phyloP scores from a whole-genome alignment of 352 stramenopile species.

The Pythium diclinum region DNA sequence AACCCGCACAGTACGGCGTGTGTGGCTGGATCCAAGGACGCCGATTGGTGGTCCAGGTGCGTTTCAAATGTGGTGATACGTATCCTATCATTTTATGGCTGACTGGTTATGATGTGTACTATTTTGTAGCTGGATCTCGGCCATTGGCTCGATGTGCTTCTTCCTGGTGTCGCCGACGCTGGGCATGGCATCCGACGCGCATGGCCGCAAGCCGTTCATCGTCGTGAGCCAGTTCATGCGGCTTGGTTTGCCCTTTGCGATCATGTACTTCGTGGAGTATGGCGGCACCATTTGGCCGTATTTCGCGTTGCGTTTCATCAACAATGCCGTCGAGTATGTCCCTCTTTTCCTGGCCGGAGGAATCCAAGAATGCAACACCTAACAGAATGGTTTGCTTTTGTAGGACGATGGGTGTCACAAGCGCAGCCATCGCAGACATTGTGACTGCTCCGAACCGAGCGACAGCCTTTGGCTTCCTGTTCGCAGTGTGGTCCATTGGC shows the following conservation, averaged over 20 bases:
- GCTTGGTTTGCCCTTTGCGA: conserved; percentile 54
- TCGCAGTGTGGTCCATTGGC: conserved; percentile 51
- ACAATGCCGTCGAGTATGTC: conserved; percentile 54
- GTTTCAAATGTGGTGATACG: too few relatives aligned
- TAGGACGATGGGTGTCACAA: conserved; percentile 57
- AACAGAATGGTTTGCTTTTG: background rate
- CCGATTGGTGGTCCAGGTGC: conserved; percentile 68
- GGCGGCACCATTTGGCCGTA: conserved; percentile 57
- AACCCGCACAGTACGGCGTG: conserved; percentile 50
- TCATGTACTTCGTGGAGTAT: conserved; percentile 69
- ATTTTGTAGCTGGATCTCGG: conserved; percentile 48
- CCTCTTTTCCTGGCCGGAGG: background rate
- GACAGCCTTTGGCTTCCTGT: conserved; percentile 59
- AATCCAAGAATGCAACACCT: background rate
- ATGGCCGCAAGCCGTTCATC: conserved; percentile 79
- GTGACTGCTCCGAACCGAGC: conserved; percentile 53
- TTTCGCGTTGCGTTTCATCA: conserved; percentile 56
- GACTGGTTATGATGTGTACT: background rate
- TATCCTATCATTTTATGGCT: background rate
- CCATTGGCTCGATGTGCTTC: conserved; percentile 50
- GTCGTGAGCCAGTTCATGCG: conserved; percentile 62
- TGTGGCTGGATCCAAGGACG: conserved; percentile 56
- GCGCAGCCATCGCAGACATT: conserved; percentile 60
- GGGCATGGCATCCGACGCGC: conserved; percentile 68
- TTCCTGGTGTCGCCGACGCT: conserved; percentile 76